Conservation (phyloP, 2,329 filamentous ascomycete species). For the Curvularia sp. region DNA sequence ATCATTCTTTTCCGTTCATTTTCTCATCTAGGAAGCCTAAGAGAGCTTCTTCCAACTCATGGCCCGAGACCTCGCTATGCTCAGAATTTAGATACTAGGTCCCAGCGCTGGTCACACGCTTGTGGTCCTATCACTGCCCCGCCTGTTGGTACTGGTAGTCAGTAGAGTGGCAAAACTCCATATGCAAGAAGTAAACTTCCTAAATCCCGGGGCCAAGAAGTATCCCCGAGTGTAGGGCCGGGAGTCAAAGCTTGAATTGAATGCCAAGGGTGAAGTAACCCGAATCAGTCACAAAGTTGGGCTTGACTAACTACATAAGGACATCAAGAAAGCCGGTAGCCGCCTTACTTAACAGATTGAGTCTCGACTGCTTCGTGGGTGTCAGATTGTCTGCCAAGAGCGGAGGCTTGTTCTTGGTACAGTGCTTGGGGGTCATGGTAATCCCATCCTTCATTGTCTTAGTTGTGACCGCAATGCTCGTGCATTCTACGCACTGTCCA, state of each 20-base stretch:
- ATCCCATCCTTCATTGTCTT: conserved; percentile 18
- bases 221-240: not conserved
- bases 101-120: not conserved
- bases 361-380: too few relatives aligned
- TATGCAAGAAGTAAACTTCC: not conserved
- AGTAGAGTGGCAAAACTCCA: not conserved
- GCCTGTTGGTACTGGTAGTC: too few relatives aligned
- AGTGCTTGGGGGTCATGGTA: conserved; percentile 1
- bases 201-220: not conserved
- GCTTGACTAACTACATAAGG: conserved; percentile 8
- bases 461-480: conserved; percentile 3
- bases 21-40: not conserved
- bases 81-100: not conserved
- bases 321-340: not conserved
- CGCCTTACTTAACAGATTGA: not conserved
- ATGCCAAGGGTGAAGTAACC: not conserved
- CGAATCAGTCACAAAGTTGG: not conserved
- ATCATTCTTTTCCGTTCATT: not conserved
- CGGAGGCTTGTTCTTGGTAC: not conserved
- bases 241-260: not conserved
- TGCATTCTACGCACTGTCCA: conserved; percentile 3
- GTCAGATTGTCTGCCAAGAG: not conserved
- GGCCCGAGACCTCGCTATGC: not conserved
- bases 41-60: not conserved
- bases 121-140: not conserved